Conservation (phyloP, 805 yeast genomes). For the Barnettozyma vustinii region DNA sequence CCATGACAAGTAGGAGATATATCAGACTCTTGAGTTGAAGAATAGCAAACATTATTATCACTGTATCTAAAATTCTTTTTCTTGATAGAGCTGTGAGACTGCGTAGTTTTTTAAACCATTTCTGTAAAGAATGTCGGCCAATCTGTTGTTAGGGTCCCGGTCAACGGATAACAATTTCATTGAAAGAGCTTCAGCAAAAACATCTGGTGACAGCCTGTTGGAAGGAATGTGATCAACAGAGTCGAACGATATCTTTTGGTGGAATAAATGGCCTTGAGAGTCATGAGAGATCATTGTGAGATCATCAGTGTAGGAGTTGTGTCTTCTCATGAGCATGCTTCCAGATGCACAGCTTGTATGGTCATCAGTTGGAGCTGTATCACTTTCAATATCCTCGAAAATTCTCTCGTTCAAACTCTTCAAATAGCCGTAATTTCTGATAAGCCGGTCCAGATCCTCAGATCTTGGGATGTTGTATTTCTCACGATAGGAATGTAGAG, state of each 20-base stretch:
- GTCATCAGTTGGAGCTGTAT: not conserved
- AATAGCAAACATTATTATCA: not conserved
- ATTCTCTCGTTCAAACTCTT: conserved; percentile 5
- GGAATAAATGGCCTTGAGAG: conserved; percentile 1
- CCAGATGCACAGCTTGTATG: not conserved
- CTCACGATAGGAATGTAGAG: conserved; percentile 11
- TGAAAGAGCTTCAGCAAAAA: conserved; percentile 4
- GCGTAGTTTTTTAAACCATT: conserved; percentile 15
- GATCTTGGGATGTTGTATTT: conserved; percentile 13
- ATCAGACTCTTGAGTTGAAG: not conserved
- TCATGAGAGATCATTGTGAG: conserved; percentile 1
- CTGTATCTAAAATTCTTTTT: not conserved
- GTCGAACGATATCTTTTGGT: not conserved
- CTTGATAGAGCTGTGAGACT: conserved; percentile 4
- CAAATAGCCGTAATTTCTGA: conserved; percentile 34
- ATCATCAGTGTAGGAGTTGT: conserved; percentile 10
- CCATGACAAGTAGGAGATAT: not conserved
- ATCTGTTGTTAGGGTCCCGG: conserved; percentile 12
- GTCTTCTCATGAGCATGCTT: conserved; percentile 11
- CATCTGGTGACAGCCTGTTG: conserved; percentile 2
- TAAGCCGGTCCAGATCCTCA: conserved; percentile 10
- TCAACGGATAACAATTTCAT: conserved; percentile 6
- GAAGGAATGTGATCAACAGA: conserved; percentile 1
- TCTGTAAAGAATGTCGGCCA: conserved; percentile 14
- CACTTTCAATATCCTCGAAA: not conserved